Base-by-base conservation (phyloP, 2,329 filamentous ascomycete species). In the Colletotrichum tropicale region DNA sequence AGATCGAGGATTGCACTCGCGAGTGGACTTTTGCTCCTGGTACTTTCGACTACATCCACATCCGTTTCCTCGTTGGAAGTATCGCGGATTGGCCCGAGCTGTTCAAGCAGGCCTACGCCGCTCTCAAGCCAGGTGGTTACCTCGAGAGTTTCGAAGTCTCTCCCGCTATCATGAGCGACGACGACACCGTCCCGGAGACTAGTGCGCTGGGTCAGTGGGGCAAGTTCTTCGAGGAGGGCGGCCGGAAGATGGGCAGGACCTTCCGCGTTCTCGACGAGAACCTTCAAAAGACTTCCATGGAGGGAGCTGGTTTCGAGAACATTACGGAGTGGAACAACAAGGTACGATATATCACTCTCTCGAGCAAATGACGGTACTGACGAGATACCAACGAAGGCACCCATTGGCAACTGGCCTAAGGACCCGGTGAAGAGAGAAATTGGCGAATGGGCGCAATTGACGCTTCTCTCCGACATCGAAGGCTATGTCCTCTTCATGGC, bases 1-100 rank as follows among this genome's bases (percentile, higher is more conserved):
- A 92, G 75, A 89, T 93, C 61, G 92, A 94, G 79, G 91, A 94
- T 79, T 89, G 90, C 64, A 90, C 90, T 75, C 86, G 80, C 8
- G 83, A 84, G 0, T 88, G 86, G 85, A 91, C 84, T 82, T 91
- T 84, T 80, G 21, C 74, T 7, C 84, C 86, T 76, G 88, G 76
- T 77, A 75, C 77, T 24, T 90, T 91, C 78, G 91, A 93, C 82
- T 91, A 88, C 78, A 88, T 93, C 70, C 91, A 92, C 80, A 88
- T 89, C 6, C 87, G 88, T 24, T 86, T 89, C 77, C 84, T 92
- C 76, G 82, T 87, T 2, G 91, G 91, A 26, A 86, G 86, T 68
- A 87, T 92, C 76, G 81, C 85, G 3, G 90, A 91, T 73, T 92
- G 89, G 80, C 86, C 87, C 30, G 84, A 87, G 52, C 80, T 92